Percentiles rank a stretch among this genome's conserved stretches.
Conservation (phyloP, 2,329 filamentous ascomycete genomes). For the Purpureocillium lavendulum region DNA sequence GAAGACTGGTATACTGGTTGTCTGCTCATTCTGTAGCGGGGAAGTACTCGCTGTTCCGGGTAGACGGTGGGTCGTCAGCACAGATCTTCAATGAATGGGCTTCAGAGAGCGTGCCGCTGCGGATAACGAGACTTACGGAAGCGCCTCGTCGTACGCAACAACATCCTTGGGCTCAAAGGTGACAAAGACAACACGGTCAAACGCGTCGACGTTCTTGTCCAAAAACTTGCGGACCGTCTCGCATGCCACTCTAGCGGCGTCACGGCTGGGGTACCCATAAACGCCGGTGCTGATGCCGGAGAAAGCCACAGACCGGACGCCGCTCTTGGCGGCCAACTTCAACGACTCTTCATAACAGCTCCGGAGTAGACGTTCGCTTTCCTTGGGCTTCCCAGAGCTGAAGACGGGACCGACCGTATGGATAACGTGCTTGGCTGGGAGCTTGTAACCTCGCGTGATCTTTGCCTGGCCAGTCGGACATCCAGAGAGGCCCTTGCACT, state of each 20-base stretch:
- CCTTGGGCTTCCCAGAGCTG: conserved; percentile 20
- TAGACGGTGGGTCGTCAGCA: no score
- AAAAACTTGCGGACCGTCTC: conserved; percentile 48
- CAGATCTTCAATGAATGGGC: no score
- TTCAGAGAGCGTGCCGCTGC: no score
- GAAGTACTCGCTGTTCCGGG: background rate
- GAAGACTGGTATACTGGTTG: no score
- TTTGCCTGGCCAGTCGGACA: conserved; percentile 74
- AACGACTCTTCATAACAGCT: conserved; percentile 65
- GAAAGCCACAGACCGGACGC: conserved; percentile 69
- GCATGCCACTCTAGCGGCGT: conserved; percentile 67
- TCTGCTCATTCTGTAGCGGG: no score
- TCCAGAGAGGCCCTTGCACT: conserved; percentile 64
- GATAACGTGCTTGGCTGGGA: conserved; percentile 74
- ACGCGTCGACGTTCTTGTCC: conserved; percentile 31
- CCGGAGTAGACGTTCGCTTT: conserved; percentile 39
- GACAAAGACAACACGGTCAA: conserved; percentile 77
- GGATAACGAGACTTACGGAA: conserved; percentile 75
- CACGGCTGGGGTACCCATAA: conserved; percentile 73
- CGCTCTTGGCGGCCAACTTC: conserved; percentile 59
- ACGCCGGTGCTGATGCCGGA: conserved; percentile 79
- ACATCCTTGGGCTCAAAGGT: conserved; percentile 75
- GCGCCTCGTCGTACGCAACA: conserved; percentile 55
- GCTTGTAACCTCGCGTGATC: conserved; percentile 67
- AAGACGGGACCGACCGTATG: conserved; percentile 89